Evolutionary conservation across 208 protist species (phyloP), one percentile per base, ranked within the genome.

Genomic region (Leishmania tropica): DNA sequence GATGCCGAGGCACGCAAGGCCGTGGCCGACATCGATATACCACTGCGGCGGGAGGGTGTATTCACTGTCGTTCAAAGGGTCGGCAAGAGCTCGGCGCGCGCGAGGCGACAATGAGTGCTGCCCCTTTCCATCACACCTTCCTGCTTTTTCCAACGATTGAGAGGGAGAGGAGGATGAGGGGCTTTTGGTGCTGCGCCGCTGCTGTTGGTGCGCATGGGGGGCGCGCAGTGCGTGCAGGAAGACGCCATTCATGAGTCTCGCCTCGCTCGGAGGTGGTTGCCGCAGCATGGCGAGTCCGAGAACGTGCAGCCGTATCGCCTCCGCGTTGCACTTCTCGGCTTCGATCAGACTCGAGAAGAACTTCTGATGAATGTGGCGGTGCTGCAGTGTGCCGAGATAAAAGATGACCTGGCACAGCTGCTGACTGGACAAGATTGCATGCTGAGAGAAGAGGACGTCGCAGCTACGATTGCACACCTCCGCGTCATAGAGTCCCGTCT

Each of bases 201-300:
- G 28, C 40, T 64, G 70, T 35, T 45, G 79, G 62, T 60, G 58
- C 10, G 75, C 56, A 51, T 78, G 74, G 10, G 79, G 53, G 72
- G 78, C 45, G 58, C 95, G 93, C 51, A 98, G 82, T 1, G 90
- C 91, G 77, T 98, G 95, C 17, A 98, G 84, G 83, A 98, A 97
- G 53, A 96, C 56, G 65, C 94, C 92, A 81, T 97, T 87, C 81
- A 97, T 87, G 28, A 97, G 82, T 31, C 76, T 54, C 47, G 37
- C 68, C 48, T 94, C 91, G 51, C 76, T 91, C 19, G 76, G 80
- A 6, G 92, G 90, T n/a, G 89, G 91, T 80, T 95, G 93, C 19
- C 85, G 87, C 75, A 98, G 87, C 95, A 98, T 98, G 19, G 93
- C 95, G 15, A 98, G 86, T 0, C 92, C 95, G 56, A 94, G 71